These are phyloP conservation scores for Nicotiana noctiflora DNA, from an alignment of 257 asterid genomes.

Conservation along the genomic window DNA sequence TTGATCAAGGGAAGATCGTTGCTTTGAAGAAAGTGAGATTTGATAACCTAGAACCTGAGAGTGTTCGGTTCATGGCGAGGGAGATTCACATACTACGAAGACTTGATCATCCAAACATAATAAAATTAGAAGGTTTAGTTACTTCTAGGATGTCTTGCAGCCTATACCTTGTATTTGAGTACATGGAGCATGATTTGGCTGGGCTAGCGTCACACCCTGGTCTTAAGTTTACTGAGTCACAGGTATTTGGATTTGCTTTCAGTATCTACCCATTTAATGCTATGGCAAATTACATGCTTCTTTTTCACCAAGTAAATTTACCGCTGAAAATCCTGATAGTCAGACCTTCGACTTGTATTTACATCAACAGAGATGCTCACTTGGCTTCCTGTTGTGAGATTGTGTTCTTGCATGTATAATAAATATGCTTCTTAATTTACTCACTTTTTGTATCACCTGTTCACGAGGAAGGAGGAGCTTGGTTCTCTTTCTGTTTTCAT, in stretches of 20 bases:
- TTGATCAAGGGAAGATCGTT: constrained; percentile 79
- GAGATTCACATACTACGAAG: constrained; percentile 86
- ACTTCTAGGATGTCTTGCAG: constrained; percentile 96
- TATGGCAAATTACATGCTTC: not conserved
- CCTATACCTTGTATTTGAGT: constrained; percentile 86
- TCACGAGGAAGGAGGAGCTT: not conserved
- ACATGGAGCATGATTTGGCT: constrained; percentile 96
- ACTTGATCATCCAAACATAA: constrained; percentile 83
- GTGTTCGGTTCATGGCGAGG: constrained; percentile 97
- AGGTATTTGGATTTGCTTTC: constrained; percentile 35
- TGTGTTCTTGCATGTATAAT: not conserved
- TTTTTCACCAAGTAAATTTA: not conserved
- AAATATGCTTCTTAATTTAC: not conserved
- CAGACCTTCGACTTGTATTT: not conserved
- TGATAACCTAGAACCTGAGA: constrained; percentile 92
- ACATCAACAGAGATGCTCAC: not conserved
- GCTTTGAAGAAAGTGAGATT: constrained; percentile 92
- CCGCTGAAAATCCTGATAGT: not conserved
- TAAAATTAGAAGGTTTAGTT: constrained; percentile 89
- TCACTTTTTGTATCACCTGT: not conserved
- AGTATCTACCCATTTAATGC: not conserved
- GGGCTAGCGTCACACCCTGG: constrained; percentile 89
- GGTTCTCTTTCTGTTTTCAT: not conserved
- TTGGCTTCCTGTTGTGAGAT: not conserved
- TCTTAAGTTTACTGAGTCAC: constrained; percentile 78